Evolutionary conservation across 1,139 yeast species (phyloP), one percentile per base, ranked within the genome.

Genomic region (Torulaspora pretoriensis): DNA sequence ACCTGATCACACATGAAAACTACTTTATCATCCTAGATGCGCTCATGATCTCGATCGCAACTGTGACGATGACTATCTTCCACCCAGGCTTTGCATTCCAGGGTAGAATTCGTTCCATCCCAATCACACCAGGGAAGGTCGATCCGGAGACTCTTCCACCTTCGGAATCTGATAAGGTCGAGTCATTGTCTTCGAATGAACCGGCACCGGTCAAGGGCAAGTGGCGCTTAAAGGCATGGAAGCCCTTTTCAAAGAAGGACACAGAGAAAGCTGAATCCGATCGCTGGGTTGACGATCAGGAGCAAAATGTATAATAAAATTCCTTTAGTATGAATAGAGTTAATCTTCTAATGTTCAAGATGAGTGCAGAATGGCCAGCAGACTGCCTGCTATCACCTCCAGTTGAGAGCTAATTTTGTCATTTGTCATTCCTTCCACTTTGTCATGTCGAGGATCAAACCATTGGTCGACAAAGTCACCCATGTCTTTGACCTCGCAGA

Each of bases 1-100:
- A 71, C 51, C 70, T 89, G 53, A 81, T 87, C 46, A 66, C 69
- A 1, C 81, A 81, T 56, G 97, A 92, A 65, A 74, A 74, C 28
- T 88, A 75, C 64, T 75, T 90, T 54, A 74, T 90, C 73, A 77
- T 80, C 8, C 72, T 90, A 36, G 97, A 92, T 60, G 86, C 89
- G 0, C 61, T 83, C 22, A 80, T 87, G 87, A 73, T 87, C 56
- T 60, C 71, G 1, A 35, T 77, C 2, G 78, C 79, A 5, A 59
- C 68, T 8, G 40, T 61, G 4, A 55, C 76, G 4, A 64, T 84
- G 55, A 65, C 83, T 3, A 67, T 82, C 0, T 72, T 80, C 63
- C 85, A 84, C 57, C 96, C 96, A 1, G 84, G 83, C 2, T 64
- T 74, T 54, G 80, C 75, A 0, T 74, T 80, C 47, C 43, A 48